A percentile compares a stretch with the other conserved stretches of the same genome.
These are phyloP conservation scores for Suhomyces faveliae DNA, from an alignment of 805 yeast genomes.

Conservation along the genomic window DNA sequence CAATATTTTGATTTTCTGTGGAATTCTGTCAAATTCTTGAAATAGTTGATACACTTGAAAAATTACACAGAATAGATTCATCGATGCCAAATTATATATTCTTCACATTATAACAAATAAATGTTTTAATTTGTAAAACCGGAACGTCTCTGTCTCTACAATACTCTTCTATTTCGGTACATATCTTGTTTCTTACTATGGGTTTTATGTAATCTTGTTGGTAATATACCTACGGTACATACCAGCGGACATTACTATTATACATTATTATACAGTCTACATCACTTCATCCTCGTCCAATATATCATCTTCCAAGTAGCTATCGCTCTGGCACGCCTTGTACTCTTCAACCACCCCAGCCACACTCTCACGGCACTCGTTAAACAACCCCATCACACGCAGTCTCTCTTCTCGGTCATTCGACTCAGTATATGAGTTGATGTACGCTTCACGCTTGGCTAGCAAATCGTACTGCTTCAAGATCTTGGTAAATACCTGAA, in stretches of 20 bases:
- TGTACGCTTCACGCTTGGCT: constrained; percentile 76
- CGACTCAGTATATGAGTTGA: constrained; percentile 65
- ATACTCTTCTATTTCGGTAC: too few species aligned
- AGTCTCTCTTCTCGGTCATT: constrained; percentile 42
- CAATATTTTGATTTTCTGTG: too few species aligned
- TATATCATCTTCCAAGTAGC: constrained; percentile 47
- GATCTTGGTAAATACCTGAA: constrained; percentile 62
- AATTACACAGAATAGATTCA: too few species aligned
- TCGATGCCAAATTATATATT: too few species aligned
- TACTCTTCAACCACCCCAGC: constrained; percentile 48
- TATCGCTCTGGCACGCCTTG: constrained; percentile 36
- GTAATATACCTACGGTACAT: too few species aligned
- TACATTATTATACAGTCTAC: constrained; percentile 2
- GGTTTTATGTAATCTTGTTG: too few species aligned
- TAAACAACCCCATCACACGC: constrained; percentile 48
- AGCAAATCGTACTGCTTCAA: constrained; percentile 77
- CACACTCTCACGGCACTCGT: constrained; percentile 49
- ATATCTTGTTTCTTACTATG: too few species aligned
- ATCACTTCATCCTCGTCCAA: constrained; percentile 33
- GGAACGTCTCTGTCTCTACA: too few species aligned
- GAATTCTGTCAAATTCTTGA: background rate
- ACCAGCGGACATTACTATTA: too few species aligned
- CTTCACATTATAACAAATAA: too few species aligned
- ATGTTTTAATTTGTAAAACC: too few species aligned
- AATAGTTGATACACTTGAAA: too few species aligned